phyloP scores from a whole-genome alignment of 2,329 filamentous ascomycete species.

The Exophiala sideris region DNA sequence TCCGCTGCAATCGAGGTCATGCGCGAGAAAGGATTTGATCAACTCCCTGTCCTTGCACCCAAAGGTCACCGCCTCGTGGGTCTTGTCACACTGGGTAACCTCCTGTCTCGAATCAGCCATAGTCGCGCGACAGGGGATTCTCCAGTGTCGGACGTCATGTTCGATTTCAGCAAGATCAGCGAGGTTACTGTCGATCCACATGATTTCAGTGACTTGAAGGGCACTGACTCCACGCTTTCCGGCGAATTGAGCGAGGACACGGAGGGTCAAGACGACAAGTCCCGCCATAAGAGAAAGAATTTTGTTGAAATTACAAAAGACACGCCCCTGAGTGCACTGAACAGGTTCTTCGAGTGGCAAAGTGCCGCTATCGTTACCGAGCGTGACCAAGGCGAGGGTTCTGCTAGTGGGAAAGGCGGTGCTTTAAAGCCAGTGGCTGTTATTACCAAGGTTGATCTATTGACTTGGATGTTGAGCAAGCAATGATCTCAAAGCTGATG shows the following conservation, averaged over 20 bases:
- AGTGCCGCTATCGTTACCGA: slow-evolving; percentile 93
- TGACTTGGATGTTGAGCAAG: slow-evolving; percentile 84
- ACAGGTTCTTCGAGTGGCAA: slow-evolving; percentile 88
- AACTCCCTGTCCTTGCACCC: slow-evolving; percentile 80
- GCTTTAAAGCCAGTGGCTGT: slow-evolving; percentile 78
- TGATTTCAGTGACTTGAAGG: slow-evolving; percentile 47
- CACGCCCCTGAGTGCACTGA: slow-evolving; percentile 76
- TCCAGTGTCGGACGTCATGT: slow-evolving; percentile 87
- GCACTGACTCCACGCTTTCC: background rate
- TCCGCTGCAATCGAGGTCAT: slow-evolving; percentile 93
- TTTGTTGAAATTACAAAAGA: slow-evolving; percentile 95
- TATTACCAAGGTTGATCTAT: slow-evolving; percentile 87
- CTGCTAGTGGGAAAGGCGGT: slow-evolving; percentile 36
- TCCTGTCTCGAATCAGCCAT: slow-evolving; percentile 83
- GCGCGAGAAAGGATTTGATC: slow-evolving; percentile 97
- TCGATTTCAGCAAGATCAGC: slow-evolving; percentile 82
- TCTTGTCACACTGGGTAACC: slow-evolving; percentile 89
- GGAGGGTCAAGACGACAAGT: background rate
- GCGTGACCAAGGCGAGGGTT: slow-evolving; percentile 49
- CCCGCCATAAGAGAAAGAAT: slow-evolving; percentile 51
- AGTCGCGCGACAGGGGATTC: slow-evolving; percentile 72
- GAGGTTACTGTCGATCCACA: slow-evolving; percentile 89
- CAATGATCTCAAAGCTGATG: too few relatives aligned
- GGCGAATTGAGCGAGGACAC: slow-evolving; percentile 1
- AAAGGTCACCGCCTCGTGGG: slow-evolving; percentile 74